phyloP scores from a whole-genome alignment of 1,284 basidiomycete genomes.

The Ceratobasidium sp. region DNA sequence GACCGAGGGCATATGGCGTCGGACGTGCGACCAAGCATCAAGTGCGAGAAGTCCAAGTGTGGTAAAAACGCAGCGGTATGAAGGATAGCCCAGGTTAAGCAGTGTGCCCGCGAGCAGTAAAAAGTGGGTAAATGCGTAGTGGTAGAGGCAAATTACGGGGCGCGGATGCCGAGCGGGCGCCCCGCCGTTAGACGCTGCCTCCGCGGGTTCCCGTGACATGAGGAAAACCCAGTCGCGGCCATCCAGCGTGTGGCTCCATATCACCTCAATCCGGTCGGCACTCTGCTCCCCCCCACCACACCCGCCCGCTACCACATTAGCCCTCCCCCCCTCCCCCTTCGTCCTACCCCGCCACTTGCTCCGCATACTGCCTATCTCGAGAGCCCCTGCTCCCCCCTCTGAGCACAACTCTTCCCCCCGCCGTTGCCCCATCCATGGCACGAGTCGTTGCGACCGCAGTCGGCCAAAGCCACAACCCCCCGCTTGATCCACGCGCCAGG shows the following conservation, averaged over 20 bases:
- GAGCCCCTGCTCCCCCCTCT: neutral
- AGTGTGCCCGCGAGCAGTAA: neutral
- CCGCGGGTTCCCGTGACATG: conserved; percentile 29
- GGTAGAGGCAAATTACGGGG: neutral
- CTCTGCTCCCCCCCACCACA: neutral
- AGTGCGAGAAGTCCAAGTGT: neutral
- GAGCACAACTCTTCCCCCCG: neutral
- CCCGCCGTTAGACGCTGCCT: conserved; percentile 25
- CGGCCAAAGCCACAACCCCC: conserved; percentile 1
- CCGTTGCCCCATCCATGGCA: neutral
- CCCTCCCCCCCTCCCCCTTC: neutral
- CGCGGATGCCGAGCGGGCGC: conserved; percentile 8
- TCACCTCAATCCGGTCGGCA: conserved; percentile 20
- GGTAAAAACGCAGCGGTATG: neutral
- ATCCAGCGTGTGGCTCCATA: conserved; percentile 15
- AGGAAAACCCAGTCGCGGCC: neutral
- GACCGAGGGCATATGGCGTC: conserved; percentile 21
- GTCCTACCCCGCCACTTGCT: neutral
- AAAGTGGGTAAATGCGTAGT: conserved; percentile 35
- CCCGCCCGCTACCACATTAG: neutral
- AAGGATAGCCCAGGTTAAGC: too few relatives aligned
- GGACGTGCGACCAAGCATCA: conserved; percentile 14
- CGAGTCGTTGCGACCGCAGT: neutral
- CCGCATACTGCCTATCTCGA: neutral
- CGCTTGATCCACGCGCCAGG: conserved; percentile 12